Percentiles rank a stretch among this genome's conserved stretches.
These are phyloP conservation scores for Cordyceps javanica DNA, from an alignment of 2,329 filamentous ascomycete genomes.

Conservation along the genomic window DNA sequence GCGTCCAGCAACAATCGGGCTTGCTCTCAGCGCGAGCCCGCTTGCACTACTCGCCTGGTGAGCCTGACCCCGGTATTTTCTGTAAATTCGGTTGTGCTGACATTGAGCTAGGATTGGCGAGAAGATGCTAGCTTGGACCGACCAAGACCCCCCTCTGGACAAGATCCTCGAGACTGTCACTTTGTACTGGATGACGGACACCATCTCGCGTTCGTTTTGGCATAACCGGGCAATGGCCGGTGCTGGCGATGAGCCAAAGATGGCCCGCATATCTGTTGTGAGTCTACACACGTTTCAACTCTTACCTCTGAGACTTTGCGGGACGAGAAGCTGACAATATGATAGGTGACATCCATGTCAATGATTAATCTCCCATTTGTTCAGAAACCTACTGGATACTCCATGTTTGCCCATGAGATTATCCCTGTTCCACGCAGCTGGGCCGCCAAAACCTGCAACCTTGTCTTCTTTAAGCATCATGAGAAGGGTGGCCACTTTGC, in stretches of 20 bases:
- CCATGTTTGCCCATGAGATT: conserved; percentile 38
- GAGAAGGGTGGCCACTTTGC: conserved; percentile 16
- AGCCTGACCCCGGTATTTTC: neutral
- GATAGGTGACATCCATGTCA: conserved; percentile 8
- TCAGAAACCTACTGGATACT: conserved; percentile 41
- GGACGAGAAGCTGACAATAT: neutral
- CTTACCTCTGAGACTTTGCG: neutral
- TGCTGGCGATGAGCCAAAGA: conserved; percentile 20
- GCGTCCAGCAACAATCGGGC: conserved; percentile 48
- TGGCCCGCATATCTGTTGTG: conserved; percentile 15
- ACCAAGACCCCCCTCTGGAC: conserved; percentile 33
- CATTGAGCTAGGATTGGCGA: conserved; percentile 41
- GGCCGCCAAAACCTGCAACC: conserved; percentile 27
- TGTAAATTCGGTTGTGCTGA: neutral
- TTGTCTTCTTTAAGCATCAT: conserved; percentile 28
- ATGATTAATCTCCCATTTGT: conserved; percentile 14
- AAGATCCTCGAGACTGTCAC: conserved; percentile 43
- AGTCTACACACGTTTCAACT: neutral
- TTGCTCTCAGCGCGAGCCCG: conserved; percentile 46
- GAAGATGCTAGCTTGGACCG: conserved; percentile 49
- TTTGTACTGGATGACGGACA: conserved; percentile 51
- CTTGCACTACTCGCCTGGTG: conserved; percentile 50
- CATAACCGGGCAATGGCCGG: conserved; percentile 33
- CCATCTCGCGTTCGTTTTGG: conserved; percentile 41
- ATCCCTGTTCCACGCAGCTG: conserved; percentile 30